Evolutionary conservation across 177 flowering plant genomes (phyloP).

Genomic region (Vitis hybrid): DNA sequence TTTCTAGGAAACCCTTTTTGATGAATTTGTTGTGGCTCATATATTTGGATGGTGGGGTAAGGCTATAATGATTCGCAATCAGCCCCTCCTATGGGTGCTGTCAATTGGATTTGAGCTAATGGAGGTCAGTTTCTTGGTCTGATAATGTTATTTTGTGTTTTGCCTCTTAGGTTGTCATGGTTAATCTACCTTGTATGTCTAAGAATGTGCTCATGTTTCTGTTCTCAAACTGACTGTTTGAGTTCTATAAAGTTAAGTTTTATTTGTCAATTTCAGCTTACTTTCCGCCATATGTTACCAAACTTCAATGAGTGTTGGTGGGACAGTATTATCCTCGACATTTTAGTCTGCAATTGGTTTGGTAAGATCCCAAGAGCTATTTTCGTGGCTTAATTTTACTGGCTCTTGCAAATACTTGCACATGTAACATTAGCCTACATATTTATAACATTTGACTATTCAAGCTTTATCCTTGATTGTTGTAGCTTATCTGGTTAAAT

Average conservation of each 20-base stretch:
- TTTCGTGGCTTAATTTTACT: not conserved
- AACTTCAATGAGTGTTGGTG: slow-evolving; percentile 99
- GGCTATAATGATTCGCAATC: slow-evolving; percentile 98
- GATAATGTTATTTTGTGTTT: not conserved
- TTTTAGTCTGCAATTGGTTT: slow-evolving; percentile 97
- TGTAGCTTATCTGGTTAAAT: too few relatives aligned
- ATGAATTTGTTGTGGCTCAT: slow-evolving; percentile 95
- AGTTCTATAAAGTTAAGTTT: not conserved
- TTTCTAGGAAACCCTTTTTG: slow-evolving; percentile 90
- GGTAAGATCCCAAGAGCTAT: slow-evolving; percentile 43
- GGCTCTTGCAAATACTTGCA: too few relatives aligned
- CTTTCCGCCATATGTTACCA: slow-evolving; percentile 98
- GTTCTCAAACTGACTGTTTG: not conserved
- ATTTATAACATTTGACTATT: too few relatives aligned
- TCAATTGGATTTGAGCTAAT: slow-evolving; percentile 95
- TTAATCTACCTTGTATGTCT: not conserved
- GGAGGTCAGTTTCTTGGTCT: slow-evolving; percentile 62
- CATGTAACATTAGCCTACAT: too few relatives aligned
- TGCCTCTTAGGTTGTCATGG: not conserved
- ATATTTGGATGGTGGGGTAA: slow-evolving; percentile 99
- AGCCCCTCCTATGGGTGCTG: slow-evolving; percentile 95
- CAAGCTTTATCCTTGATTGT: too few relatives aligned
- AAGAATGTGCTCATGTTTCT: not conserved
- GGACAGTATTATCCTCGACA: slow-evolving; percentile 96
- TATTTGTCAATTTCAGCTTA: slow-evolving; percentile 54